phyloP scores from a whole-genome alignment of 2,329 filamentous ascomycete species.

The Pseudogymnoascus verrucosus region DNA sequence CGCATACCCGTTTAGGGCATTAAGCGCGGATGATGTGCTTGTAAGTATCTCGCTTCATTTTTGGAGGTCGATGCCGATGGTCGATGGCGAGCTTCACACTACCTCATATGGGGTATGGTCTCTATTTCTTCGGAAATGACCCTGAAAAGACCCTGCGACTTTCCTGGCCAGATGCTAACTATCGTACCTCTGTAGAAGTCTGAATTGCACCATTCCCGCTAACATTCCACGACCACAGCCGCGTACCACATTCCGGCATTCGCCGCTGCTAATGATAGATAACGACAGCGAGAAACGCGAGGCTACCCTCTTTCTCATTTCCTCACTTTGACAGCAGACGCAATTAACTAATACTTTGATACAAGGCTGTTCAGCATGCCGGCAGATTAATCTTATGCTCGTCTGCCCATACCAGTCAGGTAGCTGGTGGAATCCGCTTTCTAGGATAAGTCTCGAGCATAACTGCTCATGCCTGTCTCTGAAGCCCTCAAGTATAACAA shows the following conservation, averaged over 20 bases:
- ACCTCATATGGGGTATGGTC: neutral
- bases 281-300: neutral
- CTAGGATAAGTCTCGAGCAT: neutral
- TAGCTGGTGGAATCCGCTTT: neutral
- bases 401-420: neutral
- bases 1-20: neutral
- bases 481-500: neutral
- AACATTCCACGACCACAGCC: neutral
- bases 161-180: neutral
- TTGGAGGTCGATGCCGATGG: neutral
- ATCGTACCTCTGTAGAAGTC: neutral
- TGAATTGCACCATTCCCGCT: neutral
- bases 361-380: neutral
- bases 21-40: neutral
- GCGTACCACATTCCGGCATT: neutral
- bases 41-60: neutral
- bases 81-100: neutral
- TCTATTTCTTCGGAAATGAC: neutral
- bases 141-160: neutral
- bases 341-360: neutral
- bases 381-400: neutral
- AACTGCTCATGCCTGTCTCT: neutral
- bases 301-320: neutral
- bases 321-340: neutral
- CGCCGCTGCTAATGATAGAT: neutral